Base-by-base conservation (phyloP, 495 filamentous ascomycete species). In the Alectoria sarmentosa region DNA sequence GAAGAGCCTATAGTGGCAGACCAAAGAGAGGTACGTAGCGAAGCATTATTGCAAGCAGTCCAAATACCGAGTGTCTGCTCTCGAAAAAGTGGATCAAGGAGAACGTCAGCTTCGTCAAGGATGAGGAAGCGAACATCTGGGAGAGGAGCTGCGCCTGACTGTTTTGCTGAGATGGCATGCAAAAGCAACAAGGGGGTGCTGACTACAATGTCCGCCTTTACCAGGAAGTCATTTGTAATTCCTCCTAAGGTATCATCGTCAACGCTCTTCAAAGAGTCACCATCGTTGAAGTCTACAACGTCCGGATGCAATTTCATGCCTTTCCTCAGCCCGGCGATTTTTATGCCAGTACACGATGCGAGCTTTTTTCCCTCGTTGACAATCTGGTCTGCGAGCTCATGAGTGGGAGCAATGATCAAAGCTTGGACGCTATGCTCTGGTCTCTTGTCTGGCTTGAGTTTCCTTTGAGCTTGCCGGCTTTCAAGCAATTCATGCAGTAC, bases 1-100 rank as follows among this genome's bases (percentile, higher is more conserved):
- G 87, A 91, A 23, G 94, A 96, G 23, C 88, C 90, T 87, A 98
- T 98, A 4, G 94, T 98, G 13, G 95, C 94, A 26, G 92, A 97
- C 90, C 92, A 99, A 59, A 96, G 84, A 57, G 86, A 88, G 4
- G 90, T 83, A 9, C 86, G 81, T 14, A 98, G 79, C 26, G 79
- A 73, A 3, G 84, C 78, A 66, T 86, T 82, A 11, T 80, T 82
- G 74, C 90, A 92, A 23, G 88, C 80, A 28, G 83, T 79, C 94
- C 93, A 98, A 69, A 97, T 90, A 39, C 81, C 83, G 30, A 96
- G 77, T 0, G 92, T 98, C 70, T 98, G 95, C 34, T 92, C 87
- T 38, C 89, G 83, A 77, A 98, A 98, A 17, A 96, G 78, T 17
- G 89, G 86, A 66, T 99, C 94, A 19, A 98, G 82, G 17, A 98